A percentile compares a stretch with the other conserved stretches of the same genome.
Conservation (phyloP, 257 asterid genomes). For the Paraleonurus japonicus region DNA sequence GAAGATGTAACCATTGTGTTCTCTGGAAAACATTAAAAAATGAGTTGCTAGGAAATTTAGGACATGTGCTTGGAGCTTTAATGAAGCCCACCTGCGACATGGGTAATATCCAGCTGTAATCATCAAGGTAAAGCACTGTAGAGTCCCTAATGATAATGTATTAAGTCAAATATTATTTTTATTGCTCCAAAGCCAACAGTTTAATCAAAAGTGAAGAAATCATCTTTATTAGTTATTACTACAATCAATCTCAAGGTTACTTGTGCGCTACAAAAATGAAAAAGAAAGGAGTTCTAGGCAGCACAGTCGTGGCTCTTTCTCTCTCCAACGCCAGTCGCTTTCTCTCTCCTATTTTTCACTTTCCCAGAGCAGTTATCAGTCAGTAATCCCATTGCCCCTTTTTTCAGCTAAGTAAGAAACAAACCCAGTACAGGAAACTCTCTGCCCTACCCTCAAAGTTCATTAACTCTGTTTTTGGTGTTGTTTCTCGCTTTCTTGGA, state of each 20-base stretch:
- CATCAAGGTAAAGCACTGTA: background rate
- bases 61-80: background rate
- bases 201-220: constrained; percentile 25
- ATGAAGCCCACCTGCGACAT: background rate
- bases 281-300: background rate
- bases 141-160: constrained; percentile 21
- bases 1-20: too few relatives aligned
- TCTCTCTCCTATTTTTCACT: constrained; percentile 33
- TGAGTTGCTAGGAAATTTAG: background rate
- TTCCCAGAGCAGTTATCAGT: constrained; percentile 46
- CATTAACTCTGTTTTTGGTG: background rate
- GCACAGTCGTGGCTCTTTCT: constrained; percentile 11
- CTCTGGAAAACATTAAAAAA: background rate
- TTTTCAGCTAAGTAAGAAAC: constrained; percentile 30
- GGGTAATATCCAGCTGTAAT: constrained; percentile 17
- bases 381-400: constrained; percentile 41
- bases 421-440: constrained; percentile 37
- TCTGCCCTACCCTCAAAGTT: constrained; percentile 33
- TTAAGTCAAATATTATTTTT: constrained; percentile 38
- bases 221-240: constrained; percentile 17
- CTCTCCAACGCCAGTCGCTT: constrained; percentile 33
- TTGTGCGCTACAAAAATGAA: constrained; percentile 31
- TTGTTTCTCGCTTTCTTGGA: constrained; percentile 13
- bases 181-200: constrained; percentile 21
- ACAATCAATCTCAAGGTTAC: constrained; percentile 45